Percentiles rank a stretch among this genome's conserved stretches.
Conservation (phyloP, 1,284 basidiomycete genomes). For the Cryptococcus maquisensis region DNA sequence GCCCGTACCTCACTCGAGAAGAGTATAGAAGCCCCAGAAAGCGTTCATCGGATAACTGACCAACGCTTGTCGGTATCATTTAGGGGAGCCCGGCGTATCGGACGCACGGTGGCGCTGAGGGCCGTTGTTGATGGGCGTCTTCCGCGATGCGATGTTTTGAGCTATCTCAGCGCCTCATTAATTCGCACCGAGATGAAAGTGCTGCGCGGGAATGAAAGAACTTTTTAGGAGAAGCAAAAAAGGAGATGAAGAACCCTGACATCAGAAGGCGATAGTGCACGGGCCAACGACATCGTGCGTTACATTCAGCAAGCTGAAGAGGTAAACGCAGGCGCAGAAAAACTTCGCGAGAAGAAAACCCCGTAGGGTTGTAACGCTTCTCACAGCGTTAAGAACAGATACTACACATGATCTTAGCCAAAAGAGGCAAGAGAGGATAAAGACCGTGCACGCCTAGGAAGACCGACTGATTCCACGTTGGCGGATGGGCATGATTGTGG, state of each 20-base stretch:
- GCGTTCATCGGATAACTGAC: too few species aligned
- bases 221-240: background rate
- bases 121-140: too few species aligned
- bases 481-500: background rate
- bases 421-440: constrained; percentile 49
- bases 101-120: too few species aligned
- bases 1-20: too few species aligned
- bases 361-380: constrained; percentile 40
- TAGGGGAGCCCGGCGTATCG: too few species aligned
- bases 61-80: too few species aligned
- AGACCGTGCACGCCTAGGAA: background rate
- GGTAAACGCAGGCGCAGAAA: constrained; percentile 21
- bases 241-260: constrained; percentile 1
- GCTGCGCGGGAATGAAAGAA: too few species aligned
- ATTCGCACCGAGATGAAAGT: too few species aligned
- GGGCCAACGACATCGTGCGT: constrained; percentile 5
- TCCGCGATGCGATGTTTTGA: too few species aligned
- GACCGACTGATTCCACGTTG: background rate
- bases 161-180: too few species aligned
- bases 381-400: constrained; percentile 49
- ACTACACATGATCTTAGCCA: constrained; percentile 51
- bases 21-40: too few species aligned
- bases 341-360: constrained; percentile 34
- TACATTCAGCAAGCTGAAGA: constrained; percentile 5
- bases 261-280: constrained; percentile 5